Conservation (phyloP, 2,329 filamentous ascomycete genomes). For the Tolypocladium pustulatum region DNA sequence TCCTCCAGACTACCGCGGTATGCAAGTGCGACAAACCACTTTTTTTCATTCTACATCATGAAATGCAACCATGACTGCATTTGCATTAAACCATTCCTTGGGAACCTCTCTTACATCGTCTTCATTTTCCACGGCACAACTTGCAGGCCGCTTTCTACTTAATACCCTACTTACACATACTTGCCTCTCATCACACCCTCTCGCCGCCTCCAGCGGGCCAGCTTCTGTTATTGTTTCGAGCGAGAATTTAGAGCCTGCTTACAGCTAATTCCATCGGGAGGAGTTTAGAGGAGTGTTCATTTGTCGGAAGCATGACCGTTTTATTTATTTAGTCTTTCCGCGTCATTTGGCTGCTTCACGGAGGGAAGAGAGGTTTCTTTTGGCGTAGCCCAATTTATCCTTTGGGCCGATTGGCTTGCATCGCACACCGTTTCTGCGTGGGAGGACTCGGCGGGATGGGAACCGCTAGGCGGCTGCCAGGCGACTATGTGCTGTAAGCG, state of each 20-base stretch:
- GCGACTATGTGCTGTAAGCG: neutral
- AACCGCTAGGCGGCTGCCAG: neutral
- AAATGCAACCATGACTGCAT: neutral
- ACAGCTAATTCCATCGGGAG: conserved; percentile 4
- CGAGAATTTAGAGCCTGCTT: neutral
- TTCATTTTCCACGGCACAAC: neutral
- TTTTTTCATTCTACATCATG: neutral
- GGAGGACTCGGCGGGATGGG: neutral
- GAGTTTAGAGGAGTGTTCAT: conserved; percentile 7
- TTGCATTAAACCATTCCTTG: neutral
- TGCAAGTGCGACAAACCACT: neutral
- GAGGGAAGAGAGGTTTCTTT: neutral
- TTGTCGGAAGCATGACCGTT: neutral
- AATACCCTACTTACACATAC: neutral
- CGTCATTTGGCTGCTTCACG: neutral
- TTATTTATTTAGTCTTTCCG: no score
- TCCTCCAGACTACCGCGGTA: neutral
- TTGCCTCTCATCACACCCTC: neutral
- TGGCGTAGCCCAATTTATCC: neutral
- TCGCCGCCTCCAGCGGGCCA: neutral
- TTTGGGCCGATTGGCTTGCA: neutral
- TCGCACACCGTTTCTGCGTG: neutral
- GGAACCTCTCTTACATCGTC: neutral
- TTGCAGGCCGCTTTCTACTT: neutral
- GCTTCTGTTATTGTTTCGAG: neutral